Conservation (phyloP, 2,329 filamentous ascomycete genomes). For the Fusarium sp. region DNA sequence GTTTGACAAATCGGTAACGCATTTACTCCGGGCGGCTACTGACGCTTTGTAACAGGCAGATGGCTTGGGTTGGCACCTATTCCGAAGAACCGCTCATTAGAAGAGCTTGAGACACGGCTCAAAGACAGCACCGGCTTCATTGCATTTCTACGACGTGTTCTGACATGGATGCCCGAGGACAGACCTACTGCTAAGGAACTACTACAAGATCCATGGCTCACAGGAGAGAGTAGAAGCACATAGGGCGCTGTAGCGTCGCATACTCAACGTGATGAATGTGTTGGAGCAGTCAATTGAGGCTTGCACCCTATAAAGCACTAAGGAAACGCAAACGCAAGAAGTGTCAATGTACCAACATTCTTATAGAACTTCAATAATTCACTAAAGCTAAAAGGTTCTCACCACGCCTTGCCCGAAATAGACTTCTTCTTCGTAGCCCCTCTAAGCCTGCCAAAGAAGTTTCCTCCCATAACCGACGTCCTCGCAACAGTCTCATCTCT, state of each 20-base stretch:
- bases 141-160: slow-evolving; percentile 33
- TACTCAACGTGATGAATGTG: rapidly evolving
- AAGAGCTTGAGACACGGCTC: slow-evolving; percentile 29
- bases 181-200: slow-evolving; percentile 39
- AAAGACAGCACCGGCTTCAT: slow-evolving; percentile 31
- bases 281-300: too few species aligned
- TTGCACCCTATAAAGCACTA: rapidly evolving
- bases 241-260: rapidly evolving
- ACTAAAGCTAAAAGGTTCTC: not conserved
- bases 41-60: slow-evolving; percentile 13
- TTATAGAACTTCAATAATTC: not conserved
- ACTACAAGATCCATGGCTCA: slow-evolving; percentile 39
- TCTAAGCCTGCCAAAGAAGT: slow-evolving; percentile 18
- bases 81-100: slow-evolving; percentile 25
- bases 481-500: slow-evolving; percentile 3
- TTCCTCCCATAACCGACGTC: slow-evolving; percentile 9
- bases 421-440: slow-evolving; percentile 17
- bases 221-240: not conserved
- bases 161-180: slow-evolving; percentile 34
- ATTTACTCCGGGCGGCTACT: not conserved
- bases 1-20: rapidly evolving
- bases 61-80: slow-evolving; percentile 37
- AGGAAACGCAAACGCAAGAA: not conserved
- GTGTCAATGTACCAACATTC: not conserved
- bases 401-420: slow-evolving; percentile 21